Base-by-base conservation (phyloP, 352 stramenopile species). In the Phytophthora meadii region DNA sequence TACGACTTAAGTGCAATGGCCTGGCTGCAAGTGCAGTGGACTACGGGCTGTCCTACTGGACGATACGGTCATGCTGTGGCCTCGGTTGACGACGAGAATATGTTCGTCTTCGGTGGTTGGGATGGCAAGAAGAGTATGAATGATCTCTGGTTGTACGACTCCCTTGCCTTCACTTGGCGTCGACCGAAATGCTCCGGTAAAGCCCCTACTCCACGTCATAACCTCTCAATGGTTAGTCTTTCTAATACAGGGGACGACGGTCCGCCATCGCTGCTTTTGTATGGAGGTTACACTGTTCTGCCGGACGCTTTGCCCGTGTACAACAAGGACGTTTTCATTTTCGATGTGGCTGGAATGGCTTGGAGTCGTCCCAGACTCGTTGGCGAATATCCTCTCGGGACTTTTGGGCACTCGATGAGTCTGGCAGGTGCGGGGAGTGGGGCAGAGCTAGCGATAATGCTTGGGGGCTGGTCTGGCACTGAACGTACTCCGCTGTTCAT, bases 91-190 rank as follows among this genome's bases (percentile, higher is more conserved):
- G 85, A 92, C 24, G 74, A 74, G 42, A 84, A 90, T 52, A 85
- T 98, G 60, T 74, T 96, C 11, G 45, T 98, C 24, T 95, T 97
- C 50, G 93, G 93, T 48, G 93, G 93, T n/a, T 94, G 87, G 87
- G 87, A 94, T 61, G 82, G 87, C 30, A 78, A 82, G 51, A 81
- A 82, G 54, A 89, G 78, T 48, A 90, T 88, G 77, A 81, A 84
- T 48, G 87, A 94, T 41, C 64, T 92, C 17, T 94, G 87, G 87
- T 47, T 59, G 10, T 94, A 93, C 61, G 82, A 93, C 54, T 84
- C 82, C 10, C 66, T 65, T 50, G 73, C 69, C 28, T 91, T 94
- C 75, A 89, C 79, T 58, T 95, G 85, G 86, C 74, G 75, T 39
- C 82, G 90, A 57, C 83, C 87, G 4, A 79, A 88, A 46, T 86